phyloP scores from a whole-genome alignment of 2,329 filamentous ascomycete genomes.

The Cercospora zeae-maydis region DNA sequence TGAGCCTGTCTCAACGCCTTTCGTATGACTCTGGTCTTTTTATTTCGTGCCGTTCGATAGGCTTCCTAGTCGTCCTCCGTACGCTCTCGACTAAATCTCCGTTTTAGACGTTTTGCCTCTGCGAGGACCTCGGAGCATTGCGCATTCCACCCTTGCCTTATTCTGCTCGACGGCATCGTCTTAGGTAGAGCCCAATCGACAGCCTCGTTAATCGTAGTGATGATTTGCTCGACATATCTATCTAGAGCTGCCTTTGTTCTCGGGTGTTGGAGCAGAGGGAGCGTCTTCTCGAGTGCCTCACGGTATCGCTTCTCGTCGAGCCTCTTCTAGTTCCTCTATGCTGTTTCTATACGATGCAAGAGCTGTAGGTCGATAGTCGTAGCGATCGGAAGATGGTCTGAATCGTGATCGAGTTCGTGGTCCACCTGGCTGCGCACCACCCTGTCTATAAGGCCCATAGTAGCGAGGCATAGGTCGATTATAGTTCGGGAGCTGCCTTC shows the following conservation, averaged over 20 bases:
- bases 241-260: conserved; percentile 3
- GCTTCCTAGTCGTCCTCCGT: conserved; percentile 1
- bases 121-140: conserved; percentile 1
- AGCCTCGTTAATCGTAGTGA: neutral
- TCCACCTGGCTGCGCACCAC: neutral
- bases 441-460: neutral
- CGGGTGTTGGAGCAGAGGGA: neutral
- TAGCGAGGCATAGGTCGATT: neutral
- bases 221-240: neutral
- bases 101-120: neutral
- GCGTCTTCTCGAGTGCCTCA: neutral
- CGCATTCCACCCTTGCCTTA: neutral
- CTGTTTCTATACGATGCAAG: neutral
- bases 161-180: neutral
- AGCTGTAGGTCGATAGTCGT: neutral
- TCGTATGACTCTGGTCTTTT: neutral
- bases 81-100: neutral
- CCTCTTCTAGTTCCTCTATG: neutral
- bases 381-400: neutral
- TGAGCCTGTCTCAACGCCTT: neutral
- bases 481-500: neutral
- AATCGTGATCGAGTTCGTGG: neutral
- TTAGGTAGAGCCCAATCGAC: neutral
- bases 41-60: neutral
- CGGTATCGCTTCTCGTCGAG: neutral